Evolutionary conservation across 2,329 filamentous ascomycete genomes (phyloP).

Genomic region (Botryotinia convoluta): DNA sequence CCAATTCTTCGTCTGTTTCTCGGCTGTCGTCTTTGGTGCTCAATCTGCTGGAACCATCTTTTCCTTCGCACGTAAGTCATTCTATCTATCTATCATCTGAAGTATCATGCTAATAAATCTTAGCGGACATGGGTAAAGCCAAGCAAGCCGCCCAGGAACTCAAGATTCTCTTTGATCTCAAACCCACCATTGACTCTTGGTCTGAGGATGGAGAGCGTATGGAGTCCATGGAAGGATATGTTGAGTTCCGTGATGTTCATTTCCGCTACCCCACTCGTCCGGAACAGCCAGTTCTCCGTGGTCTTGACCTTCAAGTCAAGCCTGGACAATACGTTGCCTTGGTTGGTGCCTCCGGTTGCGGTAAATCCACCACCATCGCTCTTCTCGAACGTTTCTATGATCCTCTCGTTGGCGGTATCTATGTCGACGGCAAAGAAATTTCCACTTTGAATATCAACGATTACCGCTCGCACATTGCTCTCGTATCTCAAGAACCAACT

Average conservation of each 20-base stretch:
- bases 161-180: slow-evolving; percentile 78
- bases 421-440: slow-evolving; percentile 80
- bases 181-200: slow-evolving; percentile 81
- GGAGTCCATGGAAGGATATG: slow-evolving; percentile 64
- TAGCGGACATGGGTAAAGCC: slow-evolving; percentile 84
- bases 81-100: not conserved
- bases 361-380: slow-evolving; percentile 91
- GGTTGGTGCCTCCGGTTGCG: slow-evolving; percentile 91
- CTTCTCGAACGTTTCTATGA: slow-evolving; percentile 95
- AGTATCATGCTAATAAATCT: slow-evolving; percentile 23
- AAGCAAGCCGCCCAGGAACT: slow-evolving; percentile 78
- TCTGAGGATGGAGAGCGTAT: slow-evolving; percentile 64
- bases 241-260: slow-evolving; percentile 90
- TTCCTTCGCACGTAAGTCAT: slow-evolving; percentile 64
- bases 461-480: slow-evolving; percentile 78
- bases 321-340: slow-evolving; percentile 84
- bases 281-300: slow-evolving; percentile 87
- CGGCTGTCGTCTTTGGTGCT: slow-evolving; percentile 82
- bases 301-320: slow-evolving; percentile 69
- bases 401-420: slow-evolving; percentile 74
- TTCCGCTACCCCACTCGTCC: slow-evolving; percentile 92
- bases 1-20: slow-evolving; percentile 91
- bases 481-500: slow-evolving; percentile 93
- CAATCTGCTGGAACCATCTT: slow-evolving; percentile 90
- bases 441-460: slow-evolving; percentile 77